Evolutionary conservation across 116 monocot species (phyloP), one percentile per base, ranked within the genome.

Genomic region (Iris pallida): DNA sequence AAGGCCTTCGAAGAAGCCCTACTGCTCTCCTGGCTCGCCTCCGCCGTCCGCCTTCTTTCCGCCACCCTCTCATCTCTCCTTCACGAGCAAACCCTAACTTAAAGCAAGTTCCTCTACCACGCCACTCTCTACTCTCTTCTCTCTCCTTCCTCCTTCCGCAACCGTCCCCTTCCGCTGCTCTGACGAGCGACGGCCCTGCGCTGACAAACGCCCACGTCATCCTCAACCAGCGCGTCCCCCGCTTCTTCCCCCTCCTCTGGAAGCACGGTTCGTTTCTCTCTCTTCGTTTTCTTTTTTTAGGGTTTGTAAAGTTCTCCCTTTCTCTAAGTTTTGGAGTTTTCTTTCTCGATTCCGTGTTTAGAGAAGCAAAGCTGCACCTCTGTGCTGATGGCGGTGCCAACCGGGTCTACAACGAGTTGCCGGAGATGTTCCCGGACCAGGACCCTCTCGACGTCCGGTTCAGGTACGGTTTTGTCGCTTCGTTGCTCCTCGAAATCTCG

Each of bases 351-450:
- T 42, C 42, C 42, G 61, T 47, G 65, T 83, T 65, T 77, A 68
- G 78, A 75, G 72, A 86, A 96, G 96, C 96, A 79, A 70, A 63
- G 64, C 43, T 92, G 81, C 82, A 83, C 66, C 51, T 93, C 16
- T 98, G 93, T 61, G 98, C 98, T 8, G 98, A 98, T 71, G 98
- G 98, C 65, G 98, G 98, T 9, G 98, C 98, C 10, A 98, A 98
- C 71, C 80, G 98, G 75, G 13, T 98, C 12, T 86, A 80, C 46
- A 93, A 93, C 54, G 80, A 79, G 63, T 80, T 98, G 88, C 98
- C 98, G 62, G 52, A 65, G 76, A 16, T 93, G 45, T 84, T 98
- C 61, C 86, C 93, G 74, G 81, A n/a, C n/a, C n/a, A n/a, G n/a
- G n/a, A n/a, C n/a, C n/a, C n/a, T n/a, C n/a, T n/a, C n/a, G n/a